phyloP scores from a whole-genome alignment of 2,329 filamentous ascomycete genomes.

The Colletotrichum simmondsii region DNA sequence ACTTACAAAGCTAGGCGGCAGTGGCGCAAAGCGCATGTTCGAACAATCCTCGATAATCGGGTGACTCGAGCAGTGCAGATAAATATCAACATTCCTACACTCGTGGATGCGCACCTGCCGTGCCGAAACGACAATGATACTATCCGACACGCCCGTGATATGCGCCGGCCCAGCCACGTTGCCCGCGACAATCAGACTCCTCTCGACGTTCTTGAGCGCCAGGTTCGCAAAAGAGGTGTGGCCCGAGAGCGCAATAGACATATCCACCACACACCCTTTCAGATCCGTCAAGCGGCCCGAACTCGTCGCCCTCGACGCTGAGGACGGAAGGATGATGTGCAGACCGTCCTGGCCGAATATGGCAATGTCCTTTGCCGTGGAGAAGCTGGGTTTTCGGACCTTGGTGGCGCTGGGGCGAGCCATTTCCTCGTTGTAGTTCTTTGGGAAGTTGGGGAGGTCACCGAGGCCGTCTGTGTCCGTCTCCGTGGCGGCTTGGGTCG shows the following conservation, averaged over 20 bases:
- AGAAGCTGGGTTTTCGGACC: conserved; percentile 72
- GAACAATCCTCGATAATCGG: conserved; percentile 95
- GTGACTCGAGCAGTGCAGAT: conserved; percentile 82
- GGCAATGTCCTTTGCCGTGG: conserved; percentile 67
- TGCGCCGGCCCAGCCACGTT: conserved; percentile 84
- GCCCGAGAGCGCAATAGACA: conserved; percentile 71
- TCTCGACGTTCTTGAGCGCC: conserved; percentile 73
- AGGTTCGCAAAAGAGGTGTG: conserved; percentile 76
- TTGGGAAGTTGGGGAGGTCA: conserved; percentile 49
- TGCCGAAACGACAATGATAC: conserved; percentile 81
- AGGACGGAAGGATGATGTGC: conserved; percentile 81
- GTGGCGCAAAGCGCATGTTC: conserved; percentile 80
- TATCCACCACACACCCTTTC: conserved; percentile 79
- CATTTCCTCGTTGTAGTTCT: conserved; percentile 70
- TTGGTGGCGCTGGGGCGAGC: conserved; percentile 48
- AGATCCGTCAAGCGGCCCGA: conserved; percentile 80
- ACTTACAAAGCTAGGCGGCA: conserved; percentile 77
- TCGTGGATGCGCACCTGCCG: conserved; percentile 96
- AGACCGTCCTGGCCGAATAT: conserved; percentile 75
- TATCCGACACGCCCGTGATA: conserved; percentile 78
- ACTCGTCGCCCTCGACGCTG: conserved; percentile 76
- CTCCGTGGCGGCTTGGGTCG: conserved; percentile 16
- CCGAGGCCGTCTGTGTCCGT: conserved; percentile 48
- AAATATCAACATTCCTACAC: conserved; percentile 83
- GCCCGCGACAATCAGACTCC: conserved; percentile 81